phyloP scores from a whole-genome alignment of 495 filamentous ascomycete species.

The Paragyromitra xinjiangensis region DNA sequence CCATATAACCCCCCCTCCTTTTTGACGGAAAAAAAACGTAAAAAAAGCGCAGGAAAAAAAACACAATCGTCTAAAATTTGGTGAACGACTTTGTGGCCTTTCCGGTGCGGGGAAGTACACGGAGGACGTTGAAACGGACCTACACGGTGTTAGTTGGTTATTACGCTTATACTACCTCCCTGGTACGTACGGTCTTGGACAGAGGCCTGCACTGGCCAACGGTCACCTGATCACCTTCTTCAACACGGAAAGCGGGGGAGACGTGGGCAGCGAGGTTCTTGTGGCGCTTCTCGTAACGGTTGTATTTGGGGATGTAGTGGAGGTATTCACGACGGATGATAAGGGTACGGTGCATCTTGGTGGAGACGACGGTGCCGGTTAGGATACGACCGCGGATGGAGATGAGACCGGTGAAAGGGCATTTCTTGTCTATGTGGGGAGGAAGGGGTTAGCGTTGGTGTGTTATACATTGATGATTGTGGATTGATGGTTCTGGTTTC shows the following conservation, averaged over 20 bases:
- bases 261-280: slow-evolving; percentile 99
- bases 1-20: slow-evolving; percentile 14
- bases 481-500: not conserved
- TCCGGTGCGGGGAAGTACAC: slow-evolving; percentile 93
- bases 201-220: slow-evolving; percentile 99
- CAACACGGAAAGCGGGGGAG: slow-evolving; percentile 98
- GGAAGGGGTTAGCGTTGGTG: slow-evolving; percentile 1
- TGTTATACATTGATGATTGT: not conserved
- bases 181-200: slow-evolving; percentile 91
- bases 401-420: slow-evolving; percentile 97
- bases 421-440: slow-evolving; percentile 90
- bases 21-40: slow-evolving; percentile 19
- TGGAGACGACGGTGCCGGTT: slow-evolving; percentile 96
- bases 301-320: slow-evolving; percentile 98
- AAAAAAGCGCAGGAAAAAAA: slow-evolving; percentile 21
- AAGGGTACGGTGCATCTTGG: slow-evolving; percentile 99
- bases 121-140: slow-evolving; percentile 99
- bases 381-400: slow-evolving; percentile 99
- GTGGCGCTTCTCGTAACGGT: slow-evolving; percentile 99
- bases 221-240: slow-evolving; percentile 98
- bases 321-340: slow-evolving; percentile 99
- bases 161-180: not conserved
- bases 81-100: slow-evolving; percentile 96
- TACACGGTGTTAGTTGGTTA: slow-evolving; percentile 58
- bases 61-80: slow-evolving; percentile 80